Evolutionary conservation across 805 yeast species (phyloP).

Genomic region (Saturnispora hagleri): DNA sequence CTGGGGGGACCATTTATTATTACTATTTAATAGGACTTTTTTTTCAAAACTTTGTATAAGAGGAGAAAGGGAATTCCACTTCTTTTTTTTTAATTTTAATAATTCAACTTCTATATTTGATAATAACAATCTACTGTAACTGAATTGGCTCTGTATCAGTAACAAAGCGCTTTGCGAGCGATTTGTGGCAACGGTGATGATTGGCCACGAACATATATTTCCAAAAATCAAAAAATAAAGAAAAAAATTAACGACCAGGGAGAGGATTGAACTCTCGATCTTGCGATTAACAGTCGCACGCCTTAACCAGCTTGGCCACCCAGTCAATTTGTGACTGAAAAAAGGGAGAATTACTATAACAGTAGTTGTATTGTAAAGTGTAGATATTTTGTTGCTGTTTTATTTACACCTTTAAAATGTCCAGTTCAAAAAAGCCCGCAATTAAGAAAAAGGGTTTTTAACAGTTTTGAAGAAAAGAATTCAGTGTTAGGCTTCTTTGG

Average conservation of each 20-base stretch:
- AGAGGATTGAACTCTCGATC: slow-evolving; percentile 56
- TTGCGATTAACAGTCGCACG: slow-evolving; percentile 59
- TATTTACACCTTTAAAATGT: too few species aligned
- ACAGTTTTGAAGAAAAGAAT: too few species aligned
- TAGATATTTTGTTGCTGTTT: too few species aligned
- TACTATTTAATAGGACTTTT: not conserved
- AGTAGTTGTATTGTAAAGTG: too few species aligned
- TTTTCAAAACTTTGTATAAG: not conserved
- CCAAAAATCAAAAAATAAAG: not conserved
- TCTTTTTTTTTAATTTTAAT: not conserved
- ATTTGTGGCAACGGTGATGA: not conserved
- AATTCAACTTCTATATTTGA: not conserved
- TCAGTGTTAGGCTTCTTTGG: too few species aligned
- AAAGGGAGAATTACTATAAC: not conserved
- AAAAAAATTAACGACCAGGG: slow-evolving; percentile 36
- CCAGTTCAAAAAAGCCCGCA: too few species aligned
- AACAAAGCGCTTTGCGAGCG: not conserved
- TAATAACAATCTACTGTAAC: not conserved
- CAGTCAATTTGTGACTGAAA: slow-evolving; percentile 24
- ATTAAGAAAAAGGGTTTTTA: too few species aligned
- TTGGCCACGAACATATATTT: not conserved
- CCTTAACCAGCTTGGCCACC: slow-evolving; percentile 55
- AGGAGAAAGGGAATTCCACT: not conserved
- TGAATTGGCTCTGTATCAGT: not conserved
- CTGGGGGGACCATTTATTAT: not conserved